Evolutionary conservation across 2,329 filamentous ascomycete species (phyloP), one percentile per base, ranked within the genome.

Genomic region (Aspergillus neoniger): DNA sequence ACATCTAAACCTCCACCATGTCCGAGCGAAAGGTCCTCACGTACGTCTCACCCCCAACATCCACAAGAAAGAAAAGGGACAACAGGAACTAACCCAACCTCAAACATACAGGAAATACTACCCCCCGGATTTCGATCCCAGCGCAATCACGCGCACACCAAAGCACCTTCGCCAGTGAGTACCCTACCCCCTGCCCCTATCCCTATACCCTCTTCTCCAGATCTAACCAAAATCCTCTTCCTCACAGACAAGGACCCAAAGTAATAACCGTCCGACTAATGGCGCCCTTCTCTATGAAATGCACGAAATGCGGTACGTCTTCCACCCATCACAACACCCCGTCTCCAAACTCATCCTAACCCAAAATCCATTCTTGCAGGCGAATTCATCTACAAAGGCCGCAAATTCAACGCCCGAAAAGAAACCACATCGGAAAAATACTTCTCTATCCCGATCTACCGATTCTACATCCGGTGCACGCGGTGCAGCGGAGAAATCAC

Each of bases 321-420:
- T n/a, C n/a, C n/a, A n/a, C n/a, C n/a, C n/a, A n/a, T n/a, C n/a
- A n/a, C n/a, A n/a, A n/a, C n/a, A n/a, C n/a, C n/a, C n/a, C n/a
- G n/a, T n/a, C n/a, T n/a, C n/a, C n/a, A n/a, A n/a, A n/a, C n/a
- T n/a, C n/a, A n/a, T n/a, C n/a, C n/a, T n/a, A n/a, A n/a, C n/a
- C n/a, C n/a, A n/a, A n/a, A n/a, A n/a, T n/a, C n/a, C n/a, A n/a
- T n/a, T n/a, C n/a, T n/a, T n/a, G 43, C 9, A 62, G 86, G 86
- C 71, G 91, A 96, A 77, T 96, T 89, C 80, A 95, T 96, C 72
- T 94, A 96, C 82, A 91, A 92, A 69, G 93, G 93, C 0, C 87
- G 93, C 62, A 98, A 97, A 72, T 98, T 98, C 84, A 98, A 98
- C 78, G 90, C 92, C 2, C 85, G 91, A 38, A 99, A 99, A 73